A percentile compares a stretch with the other conserved stretches of the same genome.
These are phyloP conservation scores for Wickerhamiella domercqiae DNA, from an alignment of 805 yeast genomes.

Conservation along the genomic window DNA sequence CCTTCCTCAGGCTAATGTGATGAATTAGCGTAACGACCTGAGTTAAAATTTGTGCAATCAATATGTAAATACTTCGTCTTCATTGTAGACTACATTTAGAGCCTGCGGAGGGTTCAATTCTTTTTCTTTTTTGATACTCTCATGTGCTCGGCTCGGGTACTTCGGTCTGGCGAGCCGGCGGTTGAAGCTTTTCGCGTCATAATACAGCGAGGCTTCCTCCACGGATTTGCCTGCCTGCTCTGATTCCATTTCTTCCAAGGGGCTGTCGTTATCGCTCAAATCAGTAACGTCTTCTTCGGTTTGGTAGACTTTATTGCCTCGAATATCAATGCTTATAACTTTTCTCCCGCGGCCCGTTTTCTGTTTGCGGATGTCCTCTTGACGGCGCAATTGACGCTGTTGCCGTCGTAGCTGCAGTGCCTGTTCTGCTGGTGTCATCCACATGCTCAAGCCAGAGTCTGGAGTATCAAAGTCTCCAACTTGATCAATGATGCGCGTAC, in stretches of 20 bases:
- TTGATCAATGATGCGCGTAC: constrained; percentile 85
- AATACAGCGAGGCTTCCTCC: background rate
- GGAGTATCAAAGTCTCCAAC: constrained; percentile 77
- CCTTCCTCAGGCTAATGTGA: no score
- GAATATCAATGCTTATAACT: constrained; percentile 62
- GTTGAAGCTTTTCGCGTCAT: background rate
- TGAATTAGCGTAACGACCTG: no score
- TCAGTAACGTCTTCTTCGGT: constrained; percentile 29
- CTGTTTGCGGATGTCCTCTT: constrained; percentile 39
- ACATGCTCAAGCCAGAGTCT: constrained; percentile 38
- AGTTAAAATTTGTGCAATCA: no score
- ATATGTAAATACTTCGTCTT: no score
- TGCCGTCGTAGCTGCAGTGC: constrained; percentile 78
- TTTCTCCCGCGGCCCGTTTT: constrained; percentile 60
- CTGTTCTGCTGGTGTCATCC: constrained; percentile 76
- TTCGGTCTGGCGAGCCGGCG: background rate
- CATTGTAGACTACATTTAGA: no score
- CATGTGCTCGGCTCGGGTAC: no score
- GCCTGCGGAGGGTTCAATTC: no score
- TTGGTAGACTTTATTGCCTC: constrained; percentile 64
- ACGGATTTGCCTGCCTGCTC: no score
- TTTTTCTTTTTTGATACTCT: no score
- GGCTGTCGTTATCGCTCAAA: background rate
- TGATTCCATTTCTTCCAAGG: background rate
- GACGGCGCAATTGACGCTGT: constrained; percentile 52